Evolutionary conservation across 2,329 filamentous ascomycete genomes (phyloP).

Genomic region (Incumbomyces lentus): DNA sequence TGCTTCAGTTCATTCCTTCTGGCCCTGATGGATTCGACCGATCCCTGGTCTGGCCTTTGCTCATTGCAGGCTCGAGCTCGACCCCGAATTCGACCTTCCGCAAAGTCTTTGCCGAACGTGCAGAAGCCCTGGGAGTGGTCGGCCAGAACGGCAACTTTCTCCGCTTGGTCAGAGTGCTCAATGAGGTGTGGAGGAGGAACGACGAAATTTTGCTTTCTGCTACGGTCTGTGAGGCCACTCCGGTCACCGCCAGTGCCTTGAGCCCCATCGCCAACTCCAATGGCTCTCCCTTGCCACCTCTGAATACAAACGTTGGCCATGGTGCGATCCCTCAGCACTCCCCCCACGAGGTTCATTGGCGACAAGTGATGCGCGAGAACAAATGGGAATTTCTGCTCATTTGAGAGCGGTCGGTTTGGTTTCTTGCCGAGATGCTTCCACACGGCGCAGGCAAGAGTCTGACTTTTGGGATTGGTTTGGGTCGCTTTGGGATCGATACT

Average conservation of each 20-base stretch:
- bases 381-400: constrained; percentile 78
- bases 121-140: constrained; percentile 63
- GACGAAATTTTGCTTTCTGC: constrained; percentile 45
- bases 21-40: constrained; percentile 78
- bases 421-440: not conserved
- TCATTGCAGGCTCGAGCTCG: constrained; percentile 74
- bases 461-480: not conserved
- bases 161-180: constrained; percentile 65
- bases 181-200: constrained; percentile 69
- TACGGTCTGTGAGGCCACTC: constrained; percentile 21
- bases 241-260: constrained; percentile 14
- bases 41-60: constrained; percentile 83
- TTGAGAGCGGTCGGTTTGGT: not conserved
- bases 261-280: constrained; percentile 15
- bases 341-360: constrained; percentile 71
- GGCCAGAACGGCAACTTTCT: constrained; percentile 76
- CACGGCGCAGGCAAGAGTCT: not conserved
- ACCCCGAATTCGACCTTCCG: constrained; percentile 65
- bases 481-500: not conserved
- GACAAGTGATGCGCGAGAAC: constrained; percentile 84
- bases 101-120: constrained; percentile 63
- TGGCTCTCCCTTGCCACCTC: constrained; percentile 13
- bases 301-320: constrained; percentile 6
- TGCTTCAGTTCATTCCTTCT: constrained; percentile 71
- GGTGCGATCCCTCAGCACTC: constrained; percentile 4